These are phyloP conservation scores for Aspergillus alliaceus DNA, from an alignment of 2,329 filamentous ascomycete species.

Conservation along the genomic window DNA sequence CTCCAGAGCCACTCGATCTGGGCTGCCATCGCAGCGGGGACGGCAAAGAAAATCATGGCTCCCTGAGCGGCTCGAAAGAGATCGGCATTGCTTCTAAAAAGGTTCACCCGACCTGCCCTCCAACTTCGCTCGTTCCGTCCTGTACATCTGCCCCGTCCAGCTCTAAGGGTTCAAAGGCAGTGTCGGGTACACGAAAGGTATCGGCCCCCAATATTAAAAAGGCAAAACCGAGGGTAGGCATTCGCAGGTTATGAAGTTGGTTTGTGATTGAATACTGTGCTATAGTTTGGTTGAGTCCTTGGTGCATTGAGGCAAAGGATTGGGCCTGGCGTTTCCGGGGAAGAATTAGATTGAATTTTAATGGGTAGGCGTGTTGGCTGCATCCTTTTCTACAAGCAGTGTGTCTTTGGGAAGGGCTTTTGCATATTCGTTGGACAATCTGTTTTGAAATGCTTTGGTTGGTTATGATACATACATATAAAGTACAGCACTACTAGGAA, in stretches of 20 bases:
- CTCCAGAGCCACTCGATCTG: slow-evolving; percentile 16
- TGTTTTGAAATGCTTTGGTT: neutral
- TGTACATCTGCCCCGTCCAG: slow-evolving; percentile 9
- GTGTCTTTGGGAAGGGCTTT: neutral
- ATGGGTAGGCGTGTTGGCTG: neutral
- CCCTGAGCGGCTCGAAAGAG: slow-evolving; percentile 15
- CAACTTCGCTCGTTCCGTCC: slow-evolving; percentile 3
- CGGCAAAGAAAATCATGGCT: slow-evolving; percentile 26
- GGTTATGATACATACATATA: neutral
- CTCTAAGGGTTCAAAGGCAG: slow-evolving; percentile 19
- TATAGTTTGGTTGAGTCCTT: neutral
- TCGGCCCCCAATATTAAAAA: slow-evolving; percentile 23
- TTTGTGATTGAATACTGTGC: neutral
- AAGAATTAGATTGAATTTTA: neutral
- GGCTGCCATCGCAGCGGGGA: slow-evolving; percentile 18
- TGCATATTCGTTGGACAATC: neutral
- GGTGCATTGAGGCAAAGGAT: neutral
- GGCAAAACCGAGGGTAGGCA: slow-evolving; percentile 35
- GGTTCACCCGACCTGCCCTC: neutral
- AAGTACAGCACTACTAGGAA: too few relatives aligned
- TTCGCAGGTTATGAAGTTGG: slow-evolving; percentile 33
- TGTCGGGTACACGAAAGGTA: slow-evolving; percentile 23
- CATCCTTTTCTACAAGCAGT: neutral
- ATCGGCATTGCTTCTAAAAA: slow-evolving; percentile 2
- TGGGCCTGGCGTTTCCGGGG: neutral